Evolutionary conservation across 2,329 filamentous ascomycete genomes (phyloP), one percentile per base, ranked within the genome.

Genomic region (Huntiella decipiens): DNA sequence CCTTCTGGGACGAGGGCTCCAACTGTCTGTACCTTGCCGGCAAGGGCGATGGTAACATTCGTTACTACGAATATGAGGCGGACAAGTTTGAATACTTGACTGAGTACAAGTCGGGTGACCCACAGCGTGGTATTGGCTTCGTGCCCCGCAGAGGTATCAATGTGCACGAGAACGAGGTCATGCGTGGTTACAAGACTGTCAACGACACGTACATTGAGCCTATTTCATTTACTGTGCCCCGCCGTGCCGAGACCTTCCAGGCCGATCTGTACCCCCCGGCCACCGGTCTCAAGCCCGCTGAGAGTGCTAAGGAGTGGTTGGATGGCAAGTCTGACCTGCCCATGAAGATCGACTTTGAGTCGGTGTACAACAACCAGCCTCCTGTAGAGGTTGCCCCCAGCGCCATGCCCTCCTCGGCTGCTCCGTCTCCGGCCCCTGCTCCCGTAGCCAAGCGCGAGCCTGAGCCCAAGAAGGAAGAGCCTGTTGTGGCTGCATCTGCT

Each of bases 31-130:
- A 95, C 64, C 73, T 98, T 58, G 91, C 91, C 56, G 91, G 91
- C 60, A 96, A 96, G 69, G 91, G 88, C 63, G 91, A 98, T 59
- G 91, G 91, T 57, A 98, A 98, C 64, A 98, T 98, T 58, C 87
- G 91, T 52, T 98, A 98, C 71, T 98, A 83, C 61, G 91, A 98
- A 64, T 93, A 92, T 58, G 83, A 92, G 60, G 93, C 96, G 64
- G 88, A 96, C 70, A 95, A 95, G 64, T 95, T 98, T 59, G 88
- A 98, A 64, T 94, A 83, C 63, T 68, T 98, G 46, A 92, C 86
- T 52, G 88, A 96, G 61, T 91, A 96, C 72, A 94, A 95, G 65
- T 96, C 91, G n/a, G 68, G 71, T 35, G 91, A 98, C 53, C 88
- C 91, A 31, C 91, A 98, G 66, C 77, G 91, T 59, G 91, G 91